phyloP scores from a whole-genome alignment of 2,329 filamentous ascomycete species.

The Neonectria magnoliae region DNA sequence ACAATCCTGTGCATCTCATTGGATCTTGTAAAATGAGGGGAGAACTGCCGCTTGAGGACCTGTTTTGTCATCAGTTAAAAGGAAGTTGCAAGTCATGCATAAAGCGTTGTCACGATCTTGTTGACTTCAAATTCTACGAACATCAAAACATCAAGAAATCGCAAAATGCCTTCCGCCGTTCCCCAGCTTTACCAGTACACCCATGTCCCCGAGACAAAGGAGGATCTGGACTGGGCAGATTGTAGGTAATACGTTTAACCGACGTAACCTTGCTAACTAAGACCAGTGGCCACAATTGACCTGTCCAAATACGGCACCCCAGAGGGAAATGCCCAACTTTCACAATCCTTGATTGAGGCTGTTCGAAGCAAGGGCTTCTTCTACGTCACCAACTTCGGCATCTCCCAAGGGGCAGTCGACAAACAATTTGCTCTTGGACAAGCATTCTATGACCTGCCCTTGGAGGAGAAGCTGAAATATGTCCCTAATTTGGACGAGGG shows the following conservation, averaged over 20 bases:
- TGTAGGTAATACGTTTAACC: slow-evolving; percentile 30
- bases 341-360: slow-evolving; percentile 45
- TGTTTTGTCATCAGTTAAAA: not conserved
- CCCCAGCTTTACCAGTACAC: slow-evolving; percentile 46
- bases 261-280: not conserved
- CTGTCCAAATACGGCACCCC: slow-evolving; percentile 47
- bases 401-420: slow-evolving; percentile 66
- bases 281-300: slow-evolving; percentile 47
- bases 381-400: slow-evolving; percentile 66
- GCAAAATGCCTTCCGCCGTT: slow-evolving; percentile 47
- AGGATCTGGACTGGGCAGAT: slow-evolving; percentile 51
- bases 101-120: not conserved
- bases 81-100: not conserved
- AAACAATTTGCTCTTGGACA: slow-evolving; percentile 68
- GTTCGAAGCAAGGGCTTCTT: slow-evolving; percentile 48
- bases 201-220: slow-evolving; percentile 50
- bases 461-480: slow-evolving; percentile 69
- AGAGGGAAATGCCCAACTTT: slow-evolving; percentile 44
- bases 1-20: slow-evolving; percentile 7
- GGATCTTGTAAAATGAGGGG: not conserved
- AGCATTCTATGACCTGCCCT: slow-evolving; percentile 62
- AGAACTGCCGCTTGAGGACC: not conserved
- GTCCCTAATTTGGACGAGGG: slow-evolving; percentile 57
- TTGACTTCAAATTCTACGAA: not conserved
- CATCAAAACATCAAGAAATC: not conserved